phyloP scores from a whole-genome alignment of 306 rosid species.

The Bauhinia variegata region DNA sequence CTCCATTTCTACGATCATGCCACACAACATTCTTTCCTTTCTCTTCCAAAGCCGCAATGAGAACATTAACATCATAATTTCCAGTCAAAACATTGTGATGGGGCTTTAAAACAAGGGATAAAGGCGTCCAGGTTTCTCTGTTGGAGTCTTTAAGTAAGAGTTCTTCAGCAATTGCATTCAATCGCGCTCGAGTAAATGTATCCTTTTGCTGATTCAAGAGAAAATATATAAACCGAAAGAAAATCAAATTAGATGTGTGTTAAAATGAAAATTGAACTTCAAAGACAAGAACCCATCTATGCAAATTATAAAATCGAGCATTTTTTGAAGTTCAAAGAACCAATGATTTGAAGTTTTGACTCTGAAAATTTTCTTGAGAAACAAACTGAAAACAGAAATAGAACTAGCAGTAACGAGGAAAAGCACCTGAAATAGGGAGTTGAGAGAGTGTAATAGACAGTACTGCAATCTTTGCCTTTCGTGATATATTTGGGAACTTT shows the following conservation, averaged over 20 bases:
- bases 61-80: conserved; percentile 89
- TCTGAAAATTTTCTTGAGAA: conserved; percentile 6
- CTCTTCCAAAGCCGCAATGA: conserved; percentile 76
- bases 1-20: conserved; percentile 75
- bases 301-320: no score
- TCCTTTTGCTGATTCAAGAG: conserved; percentile 58
- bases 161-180: conserved; percentile 75
- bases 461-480: conserved; percentile 82
- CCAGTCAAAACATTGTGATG: conserved; percentile 84
- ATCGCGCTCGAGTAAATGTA: conserved; percentile 59
- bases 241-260: background rate
- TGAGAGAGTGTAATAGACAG: conserved; percentile 83
- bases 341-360: background rate
- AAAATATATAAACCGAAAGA: conserved; percentile 24
- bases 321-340: background rate
- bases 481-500: conserved; percentile 64
- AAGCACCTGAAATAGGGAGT: conserved; percentile 88
- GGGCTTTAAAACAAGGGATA: conserved; percentile 68
- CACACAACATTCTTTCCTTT: conserved; percentile 74
- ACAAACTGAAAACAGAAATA: background rate
- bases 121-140: conserved; percentile 64
- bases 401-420: background rate
- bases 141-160: conserved; percentile 59
- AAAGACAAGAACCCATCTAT: background rate
- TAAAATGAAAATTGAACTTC: background rate